Conservation (phyloP, 495 filamentous ascomycete species). For the Parmelia sp. region DNA sequence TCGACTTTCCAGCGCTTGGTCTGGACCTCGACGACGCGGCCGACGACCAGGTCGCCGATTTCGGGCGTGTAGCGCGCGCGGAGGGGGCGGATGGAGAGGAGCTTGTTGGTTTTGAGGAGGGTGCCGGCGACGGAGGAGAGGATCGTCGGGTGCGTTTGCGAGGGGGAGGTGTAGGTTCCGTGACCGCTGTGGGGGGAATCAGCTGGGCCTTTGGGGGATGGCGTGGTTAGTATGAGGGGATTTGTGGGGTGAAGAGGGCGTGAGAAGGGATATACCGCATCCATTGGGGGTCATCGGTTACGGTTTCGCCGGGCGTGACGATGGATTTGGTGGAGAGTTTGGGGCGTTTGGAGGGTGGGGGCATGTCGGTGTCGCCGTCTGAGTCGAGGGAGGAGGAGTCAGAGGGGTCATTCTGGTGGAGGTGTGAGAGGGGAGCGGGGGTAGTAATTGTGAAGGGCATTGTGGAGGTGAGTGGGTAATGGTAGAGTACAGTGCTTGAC, state of each 20-base stretch:
- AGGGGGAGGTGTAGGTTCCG: slow-evolving; percentile 62
- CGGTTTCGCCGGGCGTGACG: slow-evolving; percentile 82
- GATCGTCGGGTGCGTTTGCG: slow-evolving; percentile 49
- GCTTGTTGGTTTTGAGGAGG: slow-evolving; percentile 86
- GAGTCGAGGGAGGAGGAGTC: slow-evolving; percentile 49
- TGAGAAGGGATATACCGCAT: slow-evolving; percentile 59
- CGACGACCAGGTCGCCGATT: slow-evolving; percentile 92
- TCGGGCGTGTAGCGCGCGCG: slow-evolving; percentile 92
- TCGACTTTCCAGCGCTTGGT: slow-evolving; percentile 89
- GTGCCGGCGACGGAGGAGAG: slow-evolving; percentile 81
- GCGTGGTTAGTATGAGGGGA: slow-evolving; percentile 6
- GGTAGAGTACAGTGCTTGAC: not conserved
- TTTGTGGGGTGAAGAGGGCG: slow-evolving; percentile 14
- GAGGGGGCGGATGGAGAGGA: slow-evolving; percentile 81
- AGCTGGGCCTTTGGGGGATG: slow-evolving; percentile 6
- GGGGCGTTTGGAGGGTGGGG: slow-evolving; percentile 36
- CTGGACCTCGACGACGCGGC: slow-evolving; percentile 88
- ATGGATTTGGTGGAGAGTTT: slow-evolving; percentile 44
- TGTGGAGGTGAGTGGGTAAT: slow-evolving; percentile 14
- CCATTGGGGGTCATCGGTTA: slow-evolving; percentile 92
- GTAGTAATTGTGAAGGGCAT: slow-evolving; percentile 82
- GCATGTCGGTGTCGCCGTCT: slow-evolving; percentile 57
- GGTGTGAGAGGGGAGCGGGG: slow-evolving; percentile 40
- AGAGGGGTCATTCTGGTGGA: slow-evolving; percentile 32
- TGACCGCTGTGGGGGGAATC: slow-evolving; percentile 57